phyloP scores from a whole-genome alignment of 2,329 filamentous ascomycete genomes.

The Fusarium equiseti region DNA sequence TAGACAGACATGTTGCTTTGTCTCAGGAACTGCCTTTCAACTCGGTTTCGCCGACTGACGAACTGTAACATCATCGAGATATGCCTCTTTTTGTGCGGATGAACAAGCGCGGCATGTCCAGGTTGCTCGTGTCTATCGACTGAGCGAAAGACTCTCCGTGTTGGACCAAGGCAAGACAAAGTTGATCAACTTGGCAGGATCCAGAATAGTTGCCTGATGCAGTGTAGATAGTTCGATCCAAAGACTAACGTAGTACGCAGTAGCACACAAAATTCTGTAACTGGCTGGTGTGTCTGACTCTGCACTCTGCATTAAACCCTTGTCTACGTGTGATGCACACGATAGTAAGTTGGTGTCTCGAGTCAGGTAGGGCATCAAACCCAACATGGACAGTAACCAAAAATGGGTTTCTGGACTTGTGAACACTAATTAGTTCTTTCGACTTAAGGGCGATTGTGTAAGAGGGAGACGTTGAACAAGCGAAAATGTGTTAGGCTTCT shows the following conservation, averaged over 20 bases:
- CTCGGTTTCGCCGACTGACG: not conserved
- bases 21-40: not conserved
- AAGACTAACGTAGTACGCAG: conserved; percentile 5
- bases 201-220: conserved; percentile 5
- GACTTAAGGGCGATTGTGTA: not conserved
- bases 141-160: conserved; percentile 14
- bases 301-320: conserved; percentile 30
- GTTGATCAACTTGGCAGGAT: not conserved
- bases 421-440: conserved; percentile 6
- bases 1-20: not conserved
- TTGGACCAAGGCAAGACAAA: not conserved
- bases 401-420: conserved; percentile 1
- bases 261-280: conserved; percentile 25
- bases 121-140: conserved; percentile 6
- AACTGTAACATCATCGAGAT: conserved; percentile 4
- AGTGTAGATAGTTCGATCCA: conserved; percentile 1
- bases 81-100: conserved; percentile 11
- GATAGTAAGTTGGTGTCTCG: conserved; percentile 19
- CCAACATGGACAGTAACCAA: conserved; percentile 7
- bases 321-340: conserved; percentile 12
- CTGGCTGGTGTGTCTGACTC: conserved; percentile 30
- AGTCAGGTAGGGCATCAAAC: conserved; percentile 36
- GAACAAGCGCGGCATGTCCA: conserved; percentile 21
- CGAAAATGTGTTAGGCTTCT: not conserved
- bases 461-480: conserved; percentile 14